Base-by-base conservation (phyloP, 2,329 filamentous ascomycete genomes). In the Phyllosticta capitalensis region DNA sequence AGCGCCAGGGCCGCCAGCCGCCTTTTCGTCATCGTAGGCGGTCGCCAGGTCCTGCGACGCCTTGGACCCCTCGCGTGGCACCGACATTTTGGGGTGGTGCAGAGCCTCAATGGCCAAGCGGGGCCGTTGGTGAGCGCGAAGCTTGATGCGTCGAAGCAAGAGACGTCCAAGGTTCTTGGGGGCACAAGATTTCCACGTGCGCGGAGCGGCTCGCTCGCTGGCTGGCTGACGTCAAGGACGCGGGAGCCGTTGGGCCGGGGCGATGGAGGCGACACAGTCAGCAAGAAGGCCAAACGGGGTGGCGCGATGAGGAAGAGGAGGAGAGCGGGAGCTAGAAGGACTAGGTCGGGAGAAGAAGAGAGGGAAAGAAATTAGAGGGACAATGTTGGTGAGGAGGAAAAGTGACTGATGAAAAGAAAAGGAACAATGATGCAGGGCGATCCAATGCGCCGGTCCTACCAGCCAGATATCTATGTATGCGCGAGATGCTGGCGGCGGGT, bases 21-120 rank as follows among this genome's bases (percentile, higher is more conserved):
- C 30, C 30, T 62, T 63, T 54, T 66, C 63, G 38, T 65, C 64
- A 9, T 65, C 64, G 33, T 55, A 60, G n/a, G 59, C 54, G 12
- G 38, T 12, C 38, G 17, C 38, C 17, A n/a, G n/a, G 38, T 45
- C 38, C n/a, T 45, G 38, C 38, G 38, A 45, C 38, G n/a, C 38
- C 14, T n/a, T 45, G 38, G 38, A 45, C 2, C 38, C 38, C 14
- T 45, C 38, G 38, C 17, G 38, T 7, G 38, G 38, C 38, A 45
- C 38, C 38, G 38, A 45, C 38, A 45, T 45, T 17, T n/a, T 6
- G 17, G 14, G 3, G 38, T 7, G 14, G 14, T n/a, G 38, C 38
- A 19, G 38, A n/a, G 38, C 38, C 38, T 45, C 38, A n/a, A 7
- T 38, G 33, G 33, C 9, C 33, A 38, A 38, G 33, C 33, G 1